These are phyloP conservation scores for Leccinum cinnamomeum DNA, from an alignment of 1,284 basidiomycete species.

Conservation along the genomic window DNA sequence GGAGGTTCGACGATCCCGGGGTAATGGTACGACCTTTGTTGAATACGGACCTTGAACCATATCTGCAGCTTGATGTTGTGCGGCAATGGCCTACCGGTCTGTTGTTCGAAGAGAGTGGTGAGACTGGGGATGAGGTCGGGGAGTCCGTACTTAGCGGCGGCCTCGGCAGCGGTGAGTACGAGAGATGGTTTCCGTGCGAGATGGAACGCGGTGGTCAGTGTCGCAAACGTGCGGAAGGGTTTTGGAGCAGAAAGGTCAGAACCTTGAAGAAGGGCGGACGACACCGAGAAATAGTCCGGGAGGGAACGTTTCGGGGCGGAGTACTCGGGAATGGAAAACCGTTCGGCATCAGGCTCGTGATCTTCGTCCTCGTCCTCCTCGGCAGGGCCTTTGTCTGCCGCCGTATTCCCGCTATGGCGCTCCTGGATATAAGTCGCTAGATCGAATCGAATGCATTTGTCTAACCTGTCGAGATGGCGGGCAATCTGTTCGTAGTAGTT, in stretches of 20 bases:
- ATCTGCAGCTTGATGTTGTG: slow-evolving; percentile 3
- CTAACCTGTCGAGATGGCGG: background rate
- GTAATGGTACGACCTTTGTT: slow-evolving; percentile 3
- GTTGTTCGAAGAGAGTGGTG: background rate
- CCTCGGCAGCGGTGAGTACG: background rate
- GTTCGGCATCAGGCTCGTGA: slow-evolving; percentile 2
- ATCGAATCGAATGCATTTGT: slow-evolving; percentile 8
- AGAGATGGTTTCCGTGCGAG: slow-evolving; percentile 3
- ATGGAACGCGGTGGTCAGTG: slow-evolving; percentile 7
- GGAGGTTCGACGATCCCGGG: background rate
- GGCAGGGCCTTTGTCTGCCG: background rate
- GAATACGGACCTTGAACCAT: slow-evolving; percentile 4
- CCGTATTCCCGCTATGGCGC: background rate
- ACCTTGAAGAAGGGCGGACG: background rate
- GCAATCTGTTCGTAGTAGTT: background rate
- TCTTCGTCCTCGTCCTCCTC: background rate
- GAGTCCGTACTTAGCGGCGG: background rate
- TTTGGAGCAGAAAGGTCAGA: background rate
- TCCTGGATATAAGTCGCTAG: background rate
- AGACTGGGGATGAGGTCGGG: slow-evolving; percentile 6
- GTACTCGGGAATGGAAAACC: background rate
- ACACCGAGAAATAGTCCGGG: slow-evolving; percentile 7
- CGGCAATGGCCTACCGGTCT: background rate
- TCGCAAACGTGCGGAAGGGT: slow-evolving; percentile 6
- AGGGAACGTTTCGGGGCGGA: background rate